Evolutionary conservation across 2,329 filamentous ascomycete genomes (phyloP).

Genomic region (Helicocarpus griseus): DNA sequence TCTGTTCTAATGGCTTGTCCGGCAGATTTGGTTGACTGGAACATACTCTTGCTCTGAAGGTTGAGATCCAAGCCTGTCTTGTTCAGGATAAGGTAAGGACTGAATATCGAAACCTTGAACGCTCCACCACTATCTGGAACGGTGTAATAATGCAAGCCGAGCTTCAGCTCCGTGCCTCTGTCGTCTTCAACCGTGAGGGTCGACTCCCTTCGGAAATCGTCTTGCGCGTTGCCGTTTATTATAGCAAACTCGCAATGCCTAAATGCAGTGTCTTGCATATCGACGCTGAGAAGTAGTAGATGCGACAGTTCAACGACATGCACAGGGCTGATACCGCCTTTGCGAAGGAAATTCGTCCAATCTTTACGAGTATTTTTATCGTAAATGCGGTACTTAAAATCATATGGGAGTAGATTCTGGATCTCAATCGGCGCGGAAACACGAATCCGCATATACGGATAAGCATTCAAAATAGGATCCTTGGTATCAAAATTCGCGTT

Average conservation of each 20-base stretch:
- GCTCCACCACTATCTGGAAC: conserved; percentile 88
- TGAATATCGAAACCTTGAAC: conserved; percentile 92
- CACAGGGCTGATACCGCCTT: conserved; percentile 92
- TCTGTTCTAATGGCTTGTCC: conserved; percentile 60
- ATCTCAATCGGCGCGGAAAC: conserved; percentile 87
- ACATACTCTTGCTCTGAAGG: conserved; percentile 78
- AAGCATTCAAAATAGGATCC: conserved; percentile 72
- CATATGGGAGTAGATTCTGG: conserved; percentile 88
- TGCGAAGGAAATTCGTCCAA: conserved; percentile 96
- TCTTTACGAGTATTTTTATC: conserved; percentile 98
- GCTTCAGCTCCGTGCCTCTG: conserved; percentile 64
- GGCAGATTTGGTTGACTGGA: conserved; percentile 74
- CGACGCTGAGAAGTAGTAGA: conserved; percentile 79
- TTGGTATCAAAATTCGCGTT: conserved; percentile 76
- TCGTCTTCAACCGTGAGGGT: conserved; percentile 74
- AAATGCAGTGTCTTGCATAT: conserved; percentile 94
- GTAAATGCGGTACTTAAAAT: conserved; percentile 99
- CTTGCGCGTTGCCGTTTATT: conserved; percentile 79
- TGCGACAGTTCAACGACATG: conserved; percentile 96
- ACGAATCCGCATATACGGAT: conserved; percentile 90
- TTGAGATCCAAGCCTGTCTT: conserved; percentile 85
- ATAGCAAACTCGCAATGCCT: conserved; percentile 94
- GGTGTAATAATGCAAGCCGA: conserved; percentile 82
- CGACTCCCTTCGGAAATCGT: conserved; percentile 80
- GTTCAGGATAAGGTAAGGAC: conserved; percentile 89